phyloP scores from a whole-genome alignment of 345 rosid species.

The Populus simonii region DNA sequence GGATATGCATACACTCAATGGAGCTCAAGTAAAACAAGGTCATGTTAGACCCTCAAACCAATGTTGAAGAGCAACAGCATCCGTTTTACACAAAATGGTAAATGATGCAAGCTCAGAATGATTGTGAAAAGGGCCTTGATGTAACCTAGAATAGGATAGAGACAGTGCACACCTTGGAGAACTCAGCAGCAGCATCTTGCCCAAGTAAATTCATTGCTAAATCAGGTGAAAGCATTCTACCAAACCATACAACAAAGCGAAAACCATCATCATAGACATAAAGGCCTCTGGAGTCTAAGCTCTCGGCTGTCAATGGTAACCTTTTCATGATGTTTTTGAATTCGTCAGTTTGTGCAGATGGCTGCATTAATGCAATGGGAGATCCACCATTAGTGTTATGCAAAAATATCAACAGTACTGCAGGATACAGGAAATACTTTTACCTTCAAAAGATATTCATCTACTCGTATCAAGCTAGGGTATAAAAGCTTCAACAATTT shows the following conservation, averaged over 20 bases:
- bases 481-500: constrained; percentile 80
- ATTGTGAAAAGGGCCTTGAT: neutral
- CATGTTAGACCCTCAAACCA: neutral
- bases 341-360: constrained; percentile 46
- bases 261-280: constrained; percentile 88
- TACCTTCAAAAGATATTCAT: constrained; percentile 80
- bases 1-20: neutral
- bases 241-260: constrained; percentile 85
- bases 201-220: constrained; percentile 76
- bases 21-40: neutral
- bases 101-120: neutral
- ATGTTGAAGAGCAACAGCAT: neutral
- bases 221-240: constrained; percentile 93
- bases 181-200: constrained; percentile 78
- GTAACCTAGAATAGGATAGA: neutral
- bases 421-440: constrained; percentile 5
- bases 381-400: constrained; percentile 9
- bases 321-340: constrained; percentile 40
- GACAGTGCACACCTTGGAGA: constrained; percentile 61
- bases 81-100: neutral
- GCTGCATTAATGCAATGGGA: constrained; percentile 49
- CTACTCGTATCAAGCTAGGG: constrained; percentile 80
- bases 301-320: constrained; percentile 71
- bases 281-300: constrained; percentile 92
- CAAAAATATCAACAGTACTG: neutral